Evolutionary conservation across 2,329 filamentous ascomycete genomes (phyloP).

Genomic region (Botryotinia globosa): DNA sequence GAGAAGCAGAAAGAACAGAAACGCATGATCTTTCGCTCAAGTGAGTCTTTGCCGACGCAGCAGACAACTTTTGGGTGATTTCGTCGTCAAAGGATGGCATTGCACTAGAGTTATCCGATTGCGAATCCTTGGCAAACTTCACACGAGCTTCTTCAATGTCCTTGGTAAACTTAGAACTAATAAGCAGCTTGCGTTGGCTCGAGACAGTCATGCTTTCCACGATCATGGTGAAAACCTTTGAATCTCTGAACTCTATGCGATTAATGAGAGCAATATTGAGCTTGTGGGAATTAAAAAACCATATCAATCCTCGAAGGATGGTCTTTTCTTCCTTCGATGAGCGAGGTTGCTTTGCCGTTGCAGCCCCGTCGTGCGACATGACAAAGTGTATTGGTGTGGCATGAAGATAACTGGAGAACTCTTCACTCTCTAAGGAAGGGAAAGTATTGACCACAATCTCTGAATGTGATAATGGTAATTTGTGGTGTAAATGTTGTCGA

Average conservation of each 20-base stretch:
- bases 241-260: conserved; percentile 57
- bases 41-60: conserved; percentile 27
- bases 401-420: conserved; percentile 56
- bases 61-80: conserved; percentile 23
- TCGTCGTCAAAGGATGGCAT: conserved; percentile 18
- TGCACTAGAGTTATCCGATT: neutral
- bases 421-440: conserved; percentile 45
- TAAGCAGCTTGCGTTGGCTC: conserved; percentile 25
- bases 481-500: conserved; percentile 54
- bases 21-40: conserved; percentile 40
- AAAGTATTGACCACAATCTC: conserved; percentile 43
- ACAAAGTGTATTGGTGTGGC: conserved; percentile 61
- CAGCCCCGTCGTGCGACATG: conserved; percentile 62
- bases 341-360: conserved; percentile 5
- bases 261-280: conserved; percentile 64
- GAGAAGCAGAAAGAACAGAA: conserved; percentile 33
- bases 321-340: conserved; percentile 27
- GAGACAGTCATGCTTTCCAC: conserved; percentile 39
- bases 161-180: conserved; percentile 23
- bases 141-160: conserved; percentile 24
- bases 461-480: conserved; percentile 29
- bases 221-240: conserved; percentile 49
- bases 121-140: conserved; percentile 17
- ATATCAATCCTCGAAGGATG: conserved; percentile 47
- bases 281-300: conserved; percentile 52